Base-by-base conservation (phyloP, 1,284 basidiomycete species). In the Sporisorium graminicola region DNA sequence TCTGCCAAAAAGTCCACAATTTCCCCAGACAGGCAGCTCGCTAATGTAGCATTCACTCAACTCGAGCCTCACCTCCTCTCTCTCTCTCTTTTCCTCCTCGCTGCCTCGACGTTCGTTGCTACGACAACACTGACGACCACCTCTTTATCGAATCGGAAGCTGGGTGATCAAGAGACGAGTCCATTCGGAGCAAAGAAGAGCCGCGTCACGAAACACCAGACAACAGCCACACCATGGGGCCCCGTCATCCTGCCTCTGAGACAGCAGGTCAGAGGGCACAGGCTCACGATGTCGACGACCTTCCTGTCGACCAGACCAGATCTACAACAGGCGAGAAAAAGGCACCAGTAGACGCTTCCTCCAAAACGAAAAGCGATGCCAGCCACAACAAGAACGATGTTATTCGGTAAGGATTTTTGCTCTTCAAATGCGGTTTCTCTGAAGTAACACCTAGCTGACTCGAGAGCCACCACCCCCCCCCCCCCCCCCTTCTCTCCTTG, bases 171-270 rank as follows among this genome's bases (percentile, higher is more conserved):
- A 44, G 42, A 43, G 42, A n/a, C n/a, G n/a, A n/a, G n/a, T n/a
- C n/a, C n/a, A n/a, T n/a, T 8, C 18, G 16, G 8, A 43, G 8
- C 10, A n/a, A n/a, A 18, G 20, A 3, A 43, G 40, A 31, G 29
- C 29, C 29, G 5, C 9, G 14, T 46, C 43, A 24, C 43, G 22
- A 10, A 46, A 20, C 43, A 43, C 43, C 20, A 40, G 35, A 9
- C 55, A 22, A 47, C 24, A 13, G 44, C n/a, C 20, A 10, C 46
- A 64, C 13, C 52, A 66, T 75, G 73, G 40, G 43, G n/a, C 46
- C 63, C 10, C 66, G 56, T 16, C 73, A 70, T 57, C 73, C 73
- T 43, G 73, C 73, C 1, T 75, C 73, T 18, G 47, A 75, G 35
- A 75, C 73, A 5, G 73, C 73, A 18, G 73, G 73, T 2, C 44